These are phyloP conservation scores for Aspergillus phoenicis DNA, from an alignment of 2,329 filamentous ascomycete species.

Conservation along the genomic window DNA sequence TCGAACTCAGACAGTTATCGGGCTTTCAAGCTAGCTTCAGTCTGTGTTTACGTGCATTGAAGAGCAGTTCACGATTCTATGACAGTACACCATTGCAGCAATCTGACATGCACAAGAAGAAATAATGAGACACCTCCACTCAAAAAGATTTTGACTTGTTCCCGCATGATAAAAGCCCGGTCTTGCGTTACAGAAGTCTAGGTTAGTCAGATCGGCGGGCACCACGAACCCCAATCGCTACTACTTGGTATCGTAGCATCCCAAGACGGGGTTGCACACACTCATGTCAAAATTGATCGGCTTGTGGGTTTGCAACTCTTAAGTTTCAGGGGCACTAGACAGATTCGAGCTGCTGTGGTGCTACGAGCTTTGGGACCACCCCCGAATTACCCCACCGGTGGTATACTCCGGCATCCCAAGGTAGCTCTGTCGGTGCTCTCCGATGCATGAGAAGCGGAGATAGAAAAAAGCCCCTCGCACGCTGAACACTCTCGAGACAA, in stretches of 20 bases:
- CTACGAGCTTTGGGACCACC: not conserved
- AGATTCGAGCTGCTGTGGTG: not conserved
- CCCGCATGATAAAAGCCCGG: not conserved
- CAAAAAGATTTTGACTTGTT: not conserved
- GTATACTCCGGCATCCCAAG: slow-evolving; percentile 25
- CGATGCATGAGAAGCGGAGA: slow-evolving; percentile 32
- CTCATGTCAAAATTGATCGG: not conserved
- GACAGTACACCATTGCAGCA: no score
- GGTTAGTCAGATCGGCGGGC: not conserved
- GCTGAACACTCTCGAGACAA: not conserved
- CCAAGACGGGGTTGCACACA: not conserved
- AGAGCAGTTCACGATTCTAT: not conserved
- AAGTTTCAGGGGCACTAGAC: not conserved
- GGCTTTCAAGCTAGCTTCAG: not conserved
- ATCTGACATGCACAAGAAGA: no score
- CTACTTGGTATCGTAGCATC: not conserved
- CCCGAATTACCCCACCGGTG: slow-evolving; percentile 20
- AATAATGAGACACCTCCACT: not conserved
- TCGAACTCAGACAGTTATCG: not conserved
- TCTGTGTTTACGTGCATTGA: not conserved
- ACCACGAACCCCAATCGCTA: not conserved
- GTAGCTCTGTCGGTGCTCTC: slow-evolving; percentile 37
- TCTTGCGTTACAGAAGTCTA: not conserved
- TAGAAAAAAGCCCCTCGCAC: slow-evolving; percentile 20
- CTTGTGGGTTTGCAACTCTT: not conserved